Percentiles rank a stretch among this genome's conserved stretches.
phyloP scores from a whole-genome alignment of 352 stramenopile species.

The Poterioochromonas sp. region DNA sequence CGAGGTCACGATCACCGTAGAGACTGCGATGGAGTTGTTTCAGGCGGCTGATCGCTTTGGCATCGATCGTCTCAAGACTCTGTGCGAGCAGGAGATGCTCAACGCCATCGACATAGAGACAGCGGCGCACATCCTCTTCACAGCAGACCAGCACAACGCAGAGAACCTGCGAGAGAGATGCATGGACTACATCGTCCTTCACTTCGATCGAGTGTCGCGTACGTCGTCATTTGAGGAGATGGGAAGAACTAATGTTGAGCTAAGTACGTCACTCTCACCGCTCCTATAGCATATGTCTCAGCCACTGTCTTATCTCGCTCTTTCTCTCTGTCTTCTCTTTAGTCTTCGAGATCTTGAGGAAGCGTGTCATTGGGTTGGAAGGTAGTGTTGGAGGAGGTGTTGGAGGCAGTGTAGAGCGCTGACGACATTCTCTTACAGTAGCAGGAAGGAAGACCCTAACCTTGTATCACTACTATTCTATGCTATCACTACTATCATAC shows the following conservation, averaged over 20 bases:
- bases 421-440: too few species aligned
- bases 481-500: too few species aligned
- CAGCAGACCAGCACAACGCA: constrained; percentile 86
- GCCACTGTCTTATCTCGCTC: too few species aligned
- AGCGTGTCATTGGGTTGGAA: too few species aligned
- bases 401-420: too few species aligned
- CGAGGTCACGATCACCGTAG: constrained; percentile 53
- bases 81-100: constrained; percentile 91
- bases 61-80: constrained; percentile 70
- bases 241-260: constrained; percentile 90
- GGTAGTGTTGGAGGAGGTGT: too few species aligned
- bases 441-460: too few species aligned
- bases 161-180: constrained; percentile 76
- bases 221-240: constrained; percentile 95
- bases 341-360: too few species aligned
- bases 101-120: constrained; percentile 88
- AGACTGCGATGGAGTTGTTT: constrained; percentile 66
- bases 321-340: too few species aligned
- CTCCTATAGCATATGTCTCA: too few species aligned
- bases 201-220: constrained; percentile 94
- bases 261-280: constrained; percentile 48
- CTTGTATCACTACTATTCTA: too few species aligned
- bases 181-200: constrained; percentile 88
- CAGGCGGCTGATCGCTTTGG: constrained; percentile 61
- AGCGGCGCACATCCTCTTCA: constrained; percentile 87